Evolutionary conservation across 208 protist genomes (phyloP).

Genomic region (Leptomonas pyrrhocoris): DNA sequence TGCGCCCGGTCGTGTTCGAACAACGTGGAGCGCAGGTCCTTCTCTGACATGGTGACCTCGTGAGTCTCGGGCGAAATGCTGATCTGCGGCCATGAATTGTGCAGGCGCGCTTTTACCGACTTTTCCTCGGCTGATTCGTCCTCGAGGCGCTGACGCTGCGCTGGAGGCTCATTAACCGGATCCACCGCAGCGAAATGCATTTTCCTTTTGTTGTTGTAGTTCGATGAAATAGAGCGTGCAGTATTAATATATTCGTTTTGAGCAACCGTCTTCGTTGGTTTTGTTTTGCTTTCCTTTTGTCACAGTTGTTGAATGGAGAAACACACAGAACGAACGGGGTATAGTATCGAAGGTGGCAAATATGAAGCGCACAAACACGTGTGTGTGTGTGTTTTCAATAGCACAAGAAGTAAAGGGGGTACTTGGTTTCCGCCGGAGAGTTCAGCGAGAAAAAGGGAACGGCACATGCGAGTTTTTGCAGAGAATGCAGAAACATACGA

Average conservation of each 20-base stretch:
- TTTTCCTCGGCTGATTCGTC: slow-evolving; percentile 31
- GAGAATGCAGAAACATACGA: too few species aligned
- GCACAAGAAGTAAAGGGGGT: too few species aligned
- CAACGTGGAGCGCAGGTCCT: slow-evolving; percentile 28
- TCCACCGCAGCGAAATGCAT: slow-evolving; percentile 28
- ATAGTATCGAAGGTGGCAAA: too few species aligned
- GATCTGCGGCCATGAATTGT: slow-evolving; percentile 40
- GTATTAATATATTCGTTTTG: neutral
- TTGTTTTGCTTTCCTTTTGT: slow-evolving; percentile 7
- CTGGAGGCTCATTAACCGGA: slow-evolving; percentile 1
- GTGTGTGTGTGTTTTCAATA: too few species aligned
- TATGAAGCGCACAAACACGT: too few species aligned
- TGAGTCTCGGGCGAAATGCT: slow-evolving; percentile 6
- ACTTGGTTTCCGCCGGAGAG: too few species aligned
- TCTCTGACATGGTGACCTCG: slow-evolving; percentile 14
- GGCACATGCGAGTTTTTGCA: too few species aligned
- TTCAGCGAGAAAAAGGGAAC: too few species aligned
- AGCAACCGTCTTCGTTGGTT: neutral
- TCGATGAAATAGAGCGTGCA: neutral
- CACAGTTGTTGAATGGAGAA: too few species aligned
- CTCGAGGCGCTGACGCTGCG: slow-evolving; percentile 36
- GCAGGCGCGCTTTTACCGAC: slow-evolving; percentile 35
- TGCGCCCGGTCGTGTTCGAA: slow-evolving; percentile 50
- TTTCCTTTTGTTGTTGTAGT: neutral
- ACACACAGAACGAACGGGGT: too few species aligned